Evolutionary conservation across 805 yeast species (phyloP).

Genomic region (Isabelozyma pseudorhagii): DNA sequence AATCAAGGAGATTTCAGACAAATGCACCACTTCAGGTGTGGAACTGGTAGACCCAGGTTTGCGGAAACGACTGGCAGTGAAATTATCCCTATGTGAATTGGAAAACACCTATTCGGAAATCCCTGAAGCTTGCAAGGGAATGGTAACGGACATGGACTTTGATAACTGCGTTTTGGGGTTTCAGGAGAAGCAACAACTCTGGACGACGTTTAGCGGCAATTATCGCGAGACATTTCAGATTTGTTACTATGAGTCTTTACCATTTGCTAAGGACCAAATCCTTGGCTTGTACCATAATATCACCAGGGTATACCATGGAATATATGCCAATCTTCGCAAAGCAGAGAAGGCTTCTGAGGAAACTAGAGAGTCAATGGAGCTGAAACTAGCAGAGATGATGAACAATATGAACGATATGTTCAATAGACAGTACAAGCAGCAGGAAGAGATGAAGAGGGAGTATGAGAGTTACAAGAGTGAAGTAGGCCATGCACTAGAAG

Average conservation of each 20-base stretch:
- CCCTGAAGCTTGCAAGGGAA: constrained; percentile 23
- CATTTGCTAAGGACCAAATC: constrained; percentile 51
- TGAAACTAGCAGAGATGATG: constrained; percentile 9
- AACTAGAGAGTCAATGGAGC: constrained; percentile 2
- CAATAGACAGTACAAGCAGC: constrained; percentile 1
- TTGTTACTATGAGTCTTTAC: constrained; percentile 51
- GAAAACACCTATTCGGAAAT: constrained; percentile 40
- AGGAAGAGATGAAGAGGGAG: constrained; percentile 5
- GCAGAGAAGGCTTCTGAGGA: constrained; percentile 1
- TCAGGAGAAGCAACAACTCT: constrained; percentile 53
- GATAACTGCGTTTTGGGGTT: constrained; percentile 38
- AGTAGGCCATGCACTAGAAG: not conserved
- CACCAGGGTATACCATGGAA: constrained; percentile 22
- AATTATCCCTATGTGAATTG: constrained; percentile 55
- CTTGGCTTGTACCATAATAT: constrained; percentile 45
- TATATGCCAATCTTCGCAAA: constrained; percentile 6
- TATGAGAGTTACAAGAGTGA: constrained; percentile 3
- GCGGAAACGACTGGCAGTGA: constrained; percentile 41
- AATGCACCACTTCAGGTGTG: constrained; percentile 26
- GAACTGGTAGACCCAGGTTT: constrained; percentile 31
- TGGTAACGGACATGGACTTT: constrained; percentile 9
- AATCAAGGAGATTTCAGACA: constrained; percentile 22
- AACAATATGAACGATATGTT: constrained; percentile 1
- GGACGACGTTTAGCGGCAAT: constrained; percentile 73
- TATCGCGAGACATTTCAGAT: constrained; percentile 51